Evolutionary conservation across 2,329 filamentous ascomycete species (phyloP).

Genomic region (Chrysoporthe deuterocubensis): DNA sequence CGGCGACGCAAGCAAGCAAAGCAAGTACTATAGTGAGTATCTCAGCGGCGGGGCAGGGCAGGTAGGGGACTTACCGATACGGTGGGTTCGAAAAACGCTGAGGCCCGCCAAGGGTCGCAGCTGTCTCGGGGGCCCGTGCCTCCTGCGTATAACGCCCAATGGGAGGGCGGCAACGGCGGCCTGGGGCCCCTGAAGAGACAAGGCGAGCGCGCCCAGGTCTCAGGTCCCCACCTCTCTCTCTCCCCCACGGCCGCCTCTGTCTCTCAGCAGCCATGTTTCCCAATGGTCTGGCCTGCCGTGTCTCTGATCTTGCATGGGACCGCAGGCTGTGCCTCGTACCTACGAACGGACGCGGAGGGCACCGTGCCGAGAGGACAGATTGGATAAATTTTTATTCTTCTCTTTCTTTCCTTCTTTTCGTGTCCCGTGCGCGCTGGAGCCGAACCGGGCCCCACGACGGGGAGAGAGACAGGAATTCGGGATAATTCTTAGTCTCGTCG

Average conservation of each 20-base stretch:
- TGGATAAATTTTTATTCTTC: neutral
- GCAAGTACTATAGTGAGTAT: too few species aligned
- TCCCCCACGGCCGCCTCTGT: neutral
- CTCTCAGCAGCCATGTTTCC: neutral
- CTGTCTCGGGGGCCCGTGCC: neutral
- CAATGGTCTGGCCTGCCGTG: neutral
- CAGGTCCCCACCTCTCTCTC: neutral
- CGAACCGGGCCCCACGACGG: neutral
- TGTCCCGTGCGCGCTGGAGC: neutral
- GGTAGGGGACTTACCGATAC: too few species aligned
- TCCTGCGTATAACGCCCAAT: constrained; percentile 2
- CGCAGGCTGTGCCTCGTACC: neutral
- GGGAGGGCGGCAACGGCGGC: neutral
- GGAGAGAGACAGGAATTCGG: neutral
- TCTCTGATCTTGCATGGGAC: neutral
- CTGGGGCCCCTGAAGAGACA: too few species aligned
- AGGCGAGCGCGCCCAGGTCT: neutral
- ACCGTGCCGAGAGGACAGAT: too few species aligned
- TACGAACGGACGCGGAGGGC: neutral
- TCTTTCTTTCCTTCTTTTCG: neutral
- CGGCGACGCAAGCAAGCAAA: too few species aligned
- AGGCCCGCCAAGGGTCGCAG: too few species aligned
- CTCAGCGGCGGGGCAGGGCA: too few species aligned
- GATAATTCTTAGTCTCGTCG: neutral
- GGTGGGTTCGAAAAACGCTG: too few species aligned